Percentiles rank a stretch among this genome's conserved stretches.
Evolutionary conservation across 768 basidiomycete genomes (phyloP).

Genomic region (Termitomyces sp.): DNA sequence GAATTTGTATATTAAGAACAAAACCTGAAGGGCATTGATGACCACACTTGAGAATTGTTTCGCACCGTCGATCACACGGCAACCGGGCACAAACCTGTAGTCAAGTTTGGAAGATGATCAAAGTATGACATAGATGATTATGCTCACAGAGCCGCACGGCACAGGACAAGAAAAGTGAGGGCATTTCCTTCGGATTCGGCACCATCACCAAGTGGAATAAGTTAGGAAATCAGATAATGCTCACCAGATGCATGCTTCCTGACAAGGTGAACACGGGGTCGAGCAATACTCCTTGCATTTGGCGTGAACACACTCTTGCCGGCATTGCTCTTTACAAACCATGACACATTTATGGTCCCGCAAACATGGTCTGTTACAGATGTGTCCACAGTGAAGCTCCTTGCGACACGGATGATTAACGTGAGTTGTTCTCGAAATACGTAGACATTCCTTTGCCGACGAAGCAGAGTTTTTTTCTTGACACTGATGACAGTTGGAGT

Average conservation of each 20-base stretch:
- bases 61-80: slow-evolving; percentile 58
- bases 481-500: slow-evolving; percentile 43
- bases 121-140: slow-evolving; percentile 2
- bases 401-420: slow-evolving; percentile 44
- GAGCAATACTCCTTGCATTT: slow-evolving; percentile 45
- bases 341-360: slow-evolving; percentile 43
- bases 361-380: slow-evolving; percentile 46
- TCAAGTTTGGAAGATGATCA: neutral
- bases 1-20: slow-evolving; percentile 6
- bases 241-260: slow-evolving; percentile 55
- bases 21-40: slow-evolving; percentile 65
- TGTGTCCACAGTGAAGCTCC: slow-evolving; percentile 50
- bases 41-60: slow-evolving; percentile 46
- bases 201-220: neutral
- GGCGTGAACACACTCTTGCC: slow-evolving; percentile 51
- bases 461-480: slow-evolving; percentile 23
- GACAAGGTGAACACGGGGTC: slow-evolving; percentile 55
- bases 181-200: slow-evolving; percentile 37
- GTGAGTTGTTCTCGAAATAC: slow-evolving; percentile 31
- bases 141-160: slow-evolving; percentile 63
- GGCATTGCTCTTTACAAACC: slow-evolving; percentile 40
- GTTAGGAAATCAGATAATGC: neutral
- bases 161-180: slow-evolving; percentile 51
- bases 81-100: slow-evolving; percentile 56
- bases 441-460: neutral